Percentiles rank a stretch among this genome's conserved stretches.
Evolutionary conservation across 169 alveolate genomes (phyloP).

Genomic region (Amoebophrya sp.): DNA sequence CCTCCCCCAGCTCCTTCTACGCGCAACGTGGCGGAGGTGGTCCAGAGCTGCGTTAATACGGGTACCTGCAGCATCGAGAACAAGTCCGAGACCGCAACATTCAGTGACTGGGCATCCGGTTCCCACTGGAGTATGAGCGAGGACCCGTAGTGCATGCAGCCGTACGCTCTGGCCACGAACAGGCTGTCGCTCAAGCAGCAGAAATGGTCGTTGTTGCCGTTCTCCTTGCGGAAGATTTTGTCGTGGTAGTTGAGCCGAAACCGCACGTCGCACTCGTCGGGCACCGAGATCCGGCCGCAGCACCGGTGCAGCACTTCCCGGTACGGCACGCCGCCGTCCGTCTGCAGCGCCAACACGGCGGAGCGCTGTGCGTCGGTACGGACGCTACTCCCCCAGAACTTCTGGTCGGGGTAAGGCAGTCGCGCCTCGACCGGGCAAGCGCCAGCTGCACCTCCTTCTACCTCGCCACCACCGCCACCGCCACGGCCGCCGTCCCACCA

Average conservation of each 20-base stretch:
- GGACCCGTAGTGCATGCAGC: not conserved
- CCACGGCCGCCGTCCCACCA: not conserved
- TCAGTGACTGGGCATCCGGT: not conserved
- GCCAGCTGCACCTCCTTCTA: too few species aligned
- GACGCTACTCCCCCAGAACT: not conserved
- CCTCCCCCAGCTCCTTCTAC: too few species aligned
- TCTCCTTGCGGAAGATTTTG: not conserved
- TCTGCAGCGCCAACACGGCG: not conserved
- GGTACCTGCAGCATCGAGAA: not conserved
- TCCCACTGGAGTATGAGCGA: not conserved
- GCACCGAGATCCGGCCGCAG: not conserved
- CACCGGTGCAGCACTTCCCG: not conserved
- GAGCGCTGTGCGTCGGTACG: not conserved
- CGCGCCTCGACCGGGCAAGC: too few species aligned
- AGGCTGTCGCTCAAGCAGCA: not conserved
- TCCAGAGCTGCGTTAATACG: not conserved
- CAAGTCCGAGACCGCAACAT: not conserved
- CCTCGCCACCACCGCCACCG: too few species aligned
- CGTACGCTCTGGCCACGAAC: not conserved
- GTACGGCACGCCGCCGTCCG: not conserved
- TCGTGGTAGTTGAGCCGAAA: not conserved
- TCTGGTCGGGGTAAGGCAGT: not conserved
- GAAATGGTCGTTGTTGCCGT: not conserved
- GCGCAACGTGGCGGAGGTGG: not conserved
- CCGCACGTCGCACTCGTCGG: not conserved